phyloP scores from a whole-genome alignment of 192 early-diverging fungal genomes.

The Coemansia sp. region DNA sequence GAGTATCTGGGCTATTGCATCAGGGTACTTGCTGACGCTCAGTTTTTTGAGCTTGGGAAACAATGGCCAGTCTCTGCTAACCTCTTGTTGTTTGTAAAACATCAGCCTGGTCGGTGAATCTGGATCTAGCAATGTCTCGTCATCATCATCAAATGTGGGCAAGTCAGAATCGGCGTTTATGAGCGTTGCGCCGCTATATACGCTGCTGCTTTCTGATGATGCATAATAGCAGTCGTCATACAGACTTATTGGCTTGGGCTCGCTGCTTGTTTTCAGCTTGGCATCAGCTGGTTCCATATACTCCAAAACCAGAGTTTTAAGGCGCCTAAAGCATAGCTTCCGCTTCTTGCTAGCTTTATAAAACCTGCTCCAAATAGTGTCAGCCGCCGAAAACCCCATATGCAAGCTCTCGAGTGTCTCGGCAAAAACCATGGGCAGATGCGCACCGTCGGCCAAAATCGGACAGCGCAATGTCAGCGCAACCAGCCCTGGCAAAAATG shows the following conservation, averaged over 20 bases:
- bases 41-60: constrained; percentile 30
- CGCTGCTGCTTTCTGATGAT: constrained; percentile 4
- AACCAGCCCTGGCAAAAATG: constrained; percentile 30
- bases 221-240: constrained; percentile 22
- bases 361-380: constrained; percentile 41
- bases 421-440: constrained; percentile 37
- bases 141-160: constrained; percentile 3
- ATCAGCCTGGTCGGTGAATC: constrained; percentile 4
- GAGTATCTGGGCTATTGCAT: constrained; percentile 21
- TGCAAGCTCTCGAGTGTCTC: constrained; percentile 29
- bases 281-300: constrained; percentile 17
- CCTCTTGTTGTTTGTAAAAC: constrained; percentile 2
- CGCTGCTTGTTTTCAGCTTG: background rate
- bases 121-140: constrained; percentile 13
- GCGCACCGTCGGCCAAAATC: constrained; percentile 15
- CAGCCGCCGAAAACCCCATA: constrained; percentile 37
- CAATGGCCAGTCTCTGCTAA: background rate
- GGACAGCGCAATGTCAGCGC: constrained; percentile 35
- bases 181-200: background rate
- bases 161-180: background rate
- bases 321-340: constrained; percentile 17
- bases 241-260: constrained; percentile 4
- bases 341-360: constrained; percentile 15
- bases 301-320: constrained; percentile 27
- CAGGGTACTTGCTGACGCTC: constrained; percentile 29